A percentile compares a stretch with the other conserved stretches of the same genome.
Evolutionary conservation across 768 basidiomycete genomes (phyloP).

Genomic region (Dioszegia hungarica): DNA sequence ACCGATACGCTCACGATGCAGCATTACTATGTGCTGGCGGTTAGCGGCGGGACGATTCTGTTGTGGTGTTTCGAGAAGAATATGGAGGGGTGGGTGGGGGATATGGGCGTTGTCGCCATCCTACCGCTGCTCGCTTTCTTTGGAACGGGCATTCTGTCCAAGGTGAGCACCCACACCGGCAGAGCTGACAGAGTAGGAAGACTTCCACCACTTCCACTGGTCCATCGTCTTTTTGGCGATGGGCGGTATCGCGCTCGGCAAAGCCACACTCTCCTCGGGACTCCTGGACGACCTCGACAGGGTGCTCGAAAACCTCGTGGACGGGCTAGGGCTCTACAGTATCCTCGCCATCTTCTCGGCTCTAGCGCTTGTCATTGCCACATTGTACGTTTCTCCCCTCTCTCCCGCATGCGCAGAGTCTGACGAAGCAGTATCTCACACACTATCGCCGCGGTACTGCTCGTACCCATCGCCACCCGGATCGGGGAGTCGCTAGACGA

Average conservation of each 20-base stretch:
- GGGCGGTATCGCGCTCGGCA: slow-evolving; percentile 95
- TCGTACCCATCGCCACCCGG: slow-evolving; percentile 93
- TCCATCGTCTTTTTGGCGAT: slow-evolving; percentile 51
- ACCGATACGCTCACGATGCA: slow-evolving; percentile 73
- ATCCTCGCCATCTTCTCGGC: slow-evolving; percentile 68
- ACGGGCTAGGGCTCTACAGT: slow-evolving; percentile 61
- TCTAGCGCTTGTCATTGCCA: slow-evolving; percentile 45
- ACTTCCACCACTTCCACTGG: slow-evolving; percentile 52
- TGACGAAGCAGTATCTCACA: slow-evolving; percentile 66
- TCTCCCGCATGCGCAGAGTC: neutral
- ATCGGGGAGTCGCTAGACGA: slow-evolving; percentile 73
- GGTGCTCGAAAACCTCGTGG: slow-evolving; percentile 55
- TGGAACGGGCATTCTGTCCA: slow-evolving; percentile 84
- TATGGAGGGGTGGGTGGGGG: slow-evolving; percentile 72
- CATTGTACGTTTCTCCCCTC: slow-evolving; percentile 39
- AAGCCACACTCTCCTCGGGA: slow-evolving; percentile 85
- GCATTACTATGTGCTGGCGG: slow-evolving; percentile 83
- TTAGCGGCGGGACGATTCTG: slow-evolving; percentile 76
- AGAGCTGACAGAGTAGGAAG: slow-evolving; percentile 22
- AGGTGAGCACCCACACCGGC: slow-evolving; percentile 55
- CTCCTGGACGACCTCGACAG: slow-evolving; percentile 72
- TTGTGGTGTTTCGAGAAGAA: slow-evolving; percentile 84
- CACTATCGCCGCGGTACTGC: slow-evolving; percentile 89
- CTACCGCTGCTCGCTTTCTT: slow-evolving; percentile 91
- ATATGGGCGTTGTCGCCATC: slow-evolving; percentile 96